Evolutionary conservation across 768 basidiomycete genomes (phyloP).

Genomic region (Tulasnella sp.): DNA sequence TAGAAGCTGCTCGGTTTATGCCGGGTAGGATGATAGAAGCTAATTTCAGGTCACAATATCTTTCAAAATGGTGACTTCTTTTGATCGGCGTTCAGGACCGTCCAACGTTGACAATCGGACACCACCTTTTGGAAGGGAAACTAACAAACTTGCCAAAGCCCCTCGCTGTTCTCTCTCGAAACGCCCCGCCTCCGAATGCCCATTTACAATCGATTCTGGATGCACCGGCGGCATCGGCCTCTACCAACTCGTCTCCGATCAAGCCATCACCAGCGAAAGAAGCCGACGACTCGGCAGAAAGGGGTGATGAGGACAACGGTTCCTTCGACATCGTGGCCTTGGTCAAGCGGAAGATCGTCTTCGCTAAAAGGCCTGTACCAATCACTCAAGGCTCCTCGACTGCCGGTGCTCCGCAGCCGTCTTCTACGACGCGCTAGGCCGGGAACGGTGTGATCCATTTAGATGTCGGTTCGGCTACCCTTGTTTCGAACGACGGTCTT

Average conservation of each 20-base stretch:
- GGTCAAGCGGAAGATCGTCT: conserved; percentile 72
- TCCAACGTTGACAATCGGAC: conserved; percentile 70
- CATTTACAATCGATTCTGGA: not conserved
- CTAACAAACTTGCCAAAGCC: conserved; percentile 66
- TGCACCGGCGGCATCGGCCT: not conserved
- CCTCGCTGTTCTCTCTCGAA: conserved; percentile 51
- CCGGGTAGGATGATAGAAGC: not conserved
- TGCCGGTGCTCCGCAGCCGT: too few relatives aligned
- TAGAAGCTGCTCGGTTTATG: not conserved
- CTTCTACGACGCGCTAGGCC: not conserved
- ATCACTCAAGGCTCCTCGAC: conserved; percentile 24
- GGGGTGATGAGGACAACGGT: conserved; percentile 17
- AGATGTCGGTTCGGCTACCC: too few relatives aligned
- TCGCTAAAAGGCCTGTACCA: conserved; percentile 75
- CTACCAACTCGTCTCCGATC: not conserved
- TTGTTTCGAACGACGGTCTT: too few relatives aligned
- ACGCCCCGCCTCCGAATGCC: conserved; percentile 13
- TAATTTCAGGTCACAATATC: not conserved
- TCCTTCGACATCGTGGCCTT: conserved; percentile 55
- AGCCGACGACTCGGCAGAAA: conserved; percentile 1
- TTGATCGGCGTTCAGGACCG: conserved; percentile 43
- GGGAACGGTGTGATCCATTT: too few relatives aligned
- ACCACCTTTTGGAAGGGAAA: conserved; percentile 86
- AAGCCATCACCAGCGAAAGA: conserved; percentile 11
- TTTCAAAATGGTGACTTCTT: not conserved